A percentile compares a stretch with the other conserved stretches of the same genome.
Conservation (phyloP, 1,284 basidiomycete genomes). For the Porodaedalea pini region DNA sequence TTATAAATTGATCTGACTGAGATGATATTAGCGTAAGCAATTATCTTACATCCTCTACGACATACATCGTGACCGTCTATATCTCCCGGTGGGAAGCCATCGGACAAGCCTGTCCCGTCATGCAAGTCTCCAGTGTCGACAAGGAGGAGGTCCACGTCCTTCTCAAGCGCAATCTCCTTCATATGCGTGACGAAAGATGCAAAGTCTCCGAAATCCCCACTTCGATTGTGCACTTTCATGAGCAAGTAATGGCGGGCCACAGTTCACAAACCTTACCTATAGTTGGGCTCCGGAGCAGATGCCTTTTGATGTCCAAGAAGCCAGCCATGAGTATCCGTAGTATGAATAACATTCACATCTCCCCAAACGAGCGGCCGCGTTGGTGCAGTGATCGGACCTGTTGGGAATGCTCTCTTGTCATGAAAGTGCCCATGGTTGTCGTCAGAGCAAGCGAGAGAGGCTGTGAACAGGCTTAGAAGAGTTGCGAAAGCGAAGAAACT, state of each 20-base stretch:
- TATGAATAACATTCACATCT: slow-evolving; percentile 76
- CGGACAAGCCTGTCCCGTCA: slow-evolving; percentile 75
- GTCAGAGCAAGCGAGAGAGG: neutral
- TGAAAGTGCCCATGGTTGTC: slow-evolving; percentile 32
- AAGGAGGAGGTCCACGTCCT: slow-evolving; percentile 66
- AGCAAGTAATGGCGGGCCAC: too few relatives aligned
- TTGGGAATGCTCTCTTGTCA: slow-evolving; percentile 41
- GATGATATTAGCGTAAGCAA: slow-evolving; percentile 4
- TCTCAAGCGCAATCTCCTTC: slow-evolving; percentile 63
- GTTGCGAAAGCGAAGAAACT: neutral
- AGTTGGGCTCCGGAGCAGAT: slow-evolving; percentile 68
- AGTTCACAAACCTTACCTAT: too few relatives aligned
- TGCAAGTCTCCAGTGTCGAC: slow-evolving; percentile 78
- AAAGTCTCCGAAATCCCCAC: slow-evolving; percentile 78
- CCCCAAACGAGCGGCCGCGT: slow-evolving; percentile 67
- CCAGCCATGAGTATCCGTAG: slow-evolving; percentile 83
- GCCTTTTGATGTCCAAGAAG: slow-evolving; percentile 69
- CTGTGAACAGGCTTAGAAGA: neutral
- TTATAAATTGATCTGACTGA: slow-evolving; percentile 68
- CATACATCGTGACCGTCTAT: slow-evolving; percentile 69
- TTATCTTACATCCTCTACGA: slow-evolving; percentile 13
- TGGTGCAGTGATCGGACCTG: slow-evolving; percentile 47
- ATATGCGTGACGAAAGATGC: slow-evolving; percentile 81
- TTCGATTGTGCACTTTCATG: too few relatives aligned
- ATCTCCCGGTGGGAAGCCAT: slow-evolving; percentile 67